Conservation (phyloP, 805 yeast species). For the Lipomyces kockii region DNA sequence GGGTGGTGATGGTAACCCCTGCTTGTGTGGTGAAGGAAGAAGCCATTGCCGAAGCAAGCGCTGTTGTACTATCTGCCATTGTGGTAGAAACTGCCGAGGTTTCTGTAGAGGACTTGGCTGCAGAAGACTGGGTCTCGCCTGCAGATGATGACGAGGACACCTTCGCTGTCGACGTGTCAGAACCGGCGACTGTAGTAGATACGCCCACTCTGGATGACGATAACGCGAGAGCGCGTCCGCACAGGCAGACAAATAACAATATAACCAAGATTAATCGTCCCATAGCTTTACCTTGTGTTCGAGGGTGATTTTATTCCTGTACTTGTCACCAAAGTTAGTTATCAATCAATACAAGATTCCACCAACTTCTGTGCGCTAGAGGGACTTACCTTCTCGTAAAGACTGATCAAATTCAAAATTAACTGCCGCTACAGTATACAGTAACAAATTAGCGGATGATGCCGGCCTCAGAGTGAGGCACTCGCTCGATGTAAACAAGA, state of each 20-base stretch:
- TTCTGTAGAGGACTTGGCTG: no score
- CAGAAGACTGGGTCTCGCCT: no score
- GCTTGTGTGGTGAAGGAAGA: background rate
- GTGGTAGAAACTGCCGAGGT: background rate
- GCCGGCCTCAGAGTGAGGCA: background rate
- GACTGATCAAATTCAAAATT: background rate
- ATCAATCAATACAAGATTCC: background rate
- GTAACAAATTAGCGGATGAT: background rate
- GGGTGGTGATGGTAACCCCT: slow-evolving; percentile 14
- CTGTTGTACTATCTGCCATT: slow-evolving; percentile 1
- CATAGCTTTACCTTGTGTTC: slow-evolving; percentile 3
- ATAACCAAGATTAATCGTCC: background rate
- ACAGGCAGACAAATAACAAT: background rate
- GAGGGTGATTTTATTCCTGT: background rate
- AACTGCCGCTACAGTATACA: background rate
- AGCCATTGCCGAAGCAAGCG: background rate
- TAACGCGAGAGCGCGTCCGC: slow-evolving; percentile 2
- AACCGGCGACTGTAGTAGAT: background rate
- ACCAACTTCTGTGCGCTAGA: background rate
- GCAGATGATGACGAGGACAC: no score
- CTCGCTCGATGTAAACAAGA: background rate
- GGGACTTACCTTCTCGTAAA: background rate
- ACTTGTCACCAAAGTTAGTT: background rate
- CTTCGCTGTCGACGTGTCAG: background rate
- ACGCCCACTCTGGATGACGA: slow-evolving; percentile 1